phyloP scores from a whole-genome alignment of 306 rosid species.

The Inga leiocalycina region DNA sequence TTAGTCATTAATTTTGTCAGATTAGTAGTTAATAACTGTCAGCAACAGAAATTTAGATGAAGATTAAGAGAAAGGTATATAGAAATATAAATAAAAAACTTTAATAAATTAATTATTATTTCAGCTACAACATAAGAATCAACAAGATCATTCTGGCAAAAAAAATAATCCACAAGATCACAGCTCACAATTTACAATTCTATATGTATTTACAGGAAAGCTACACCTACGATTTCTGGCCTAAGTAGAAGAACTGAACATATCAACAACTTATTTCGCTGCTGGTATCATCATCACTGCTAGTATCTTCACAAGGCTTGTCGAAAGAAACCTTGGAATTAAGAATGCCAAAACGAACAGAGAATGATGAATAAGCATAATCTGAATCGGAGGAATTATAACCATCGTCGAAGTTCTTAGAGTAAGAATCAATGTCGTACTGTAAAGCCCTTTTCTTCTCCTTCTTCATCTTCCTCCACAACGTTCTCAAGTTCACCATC shows the following conservation, averaged over 20 bases:
- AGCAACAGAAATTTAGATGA: no score
- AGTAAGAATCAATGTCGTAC: constrained; percentile 57
- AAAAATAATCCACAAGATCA: not conserved
- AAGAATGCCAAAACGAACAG: constrained; percentile 65
- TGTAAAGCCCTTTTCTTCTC: constrained; percentile 51
- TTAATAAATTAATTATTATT: no score
- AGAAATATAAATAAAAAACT: no score
- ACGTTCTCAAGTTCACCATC: constrained; percentile 43
- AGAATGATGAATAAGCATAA: constrained; percentile 56
- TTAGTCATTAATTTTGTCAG: no score
- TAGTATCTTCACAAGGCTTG: not conserved
- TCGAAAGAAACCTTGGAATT: not conserved
- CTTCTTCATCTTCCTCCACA: constrained; percentile 63
- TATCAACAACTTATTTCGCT: constrained; percentile 2
- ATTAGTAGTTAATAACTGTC: no score
- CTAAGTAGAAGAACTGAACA: no score
- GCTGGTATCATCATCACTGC: not conserved
- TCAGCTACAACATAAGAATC: no score
- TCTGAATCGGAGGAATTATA: constrained; percentile 49
- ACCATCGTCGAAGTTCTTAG: constrained; percentile 70
- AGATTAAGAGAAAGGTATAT: no score
- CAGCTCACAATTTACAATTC: not conserved
- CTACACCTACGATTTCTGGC: not conserved
- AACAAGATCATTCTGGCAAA: no score
- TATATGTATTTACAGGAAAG: not conserved